Conservation (phyloP, 2,329 filamentous ascomycete species). For the Ophiostoma ips region DNA sequence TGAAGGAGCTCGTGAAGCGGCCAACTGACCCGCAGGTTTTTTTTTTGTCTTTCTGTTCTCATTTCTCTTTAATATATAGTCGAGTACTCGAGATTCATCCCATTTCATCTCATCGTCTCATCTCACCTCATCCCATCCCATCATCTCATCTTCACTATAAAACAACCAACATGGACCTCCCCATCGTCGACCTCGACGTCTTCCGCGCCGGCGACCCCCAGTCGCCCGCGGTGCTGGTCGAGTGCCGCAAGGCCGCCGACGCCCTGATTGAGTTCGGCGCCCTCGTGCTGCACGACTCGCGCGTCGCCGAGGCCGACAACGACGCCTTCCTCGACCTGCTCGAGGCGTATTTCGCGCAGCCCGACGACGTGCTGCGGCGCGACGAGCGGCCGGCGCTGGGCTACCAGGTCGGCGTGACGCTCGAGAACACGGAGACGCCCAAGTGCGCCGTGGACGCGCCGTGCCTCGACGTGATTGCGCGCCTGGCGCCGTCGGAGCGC, state of each 20-base stretch:
- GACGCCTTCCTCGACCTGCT: constrained; percentile 43
- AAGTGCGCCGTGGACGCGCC: constrained; percentile 50
- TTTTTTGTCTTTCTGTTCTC: neutral
- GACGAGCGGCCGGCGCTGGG: constrained; percentile 45
- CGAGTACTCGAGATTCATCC: neutral
- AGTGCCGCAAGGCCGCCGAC: constrained; percentile 39
- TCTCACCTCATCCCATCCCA: neutral
- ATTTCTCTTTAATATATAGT: neutral
- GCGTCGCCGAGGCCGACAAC: constrained; percentile 42
- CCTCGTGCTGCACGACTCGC: constrained; percentile 44
- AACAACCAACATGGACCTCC: constrained; percentile 36
- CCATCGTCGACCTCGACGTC: constrained; percentile 42
- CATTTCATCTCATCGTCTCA: neutral
- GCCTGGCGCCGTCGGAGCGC: constrained; percentile 39
- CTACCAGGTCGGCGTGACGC: constrained; percentile 48
- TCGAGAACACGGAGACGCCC: constrained; percentile 49
- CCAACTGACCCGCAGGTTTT: neutral
- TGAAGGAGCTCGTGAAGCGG: neutral
- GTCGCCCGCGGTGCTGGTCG: constrained; percentile 31
- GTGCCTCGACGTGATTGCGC: constrained; percentile 41
- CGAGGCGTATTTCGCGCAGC: constrained; percentile 52
- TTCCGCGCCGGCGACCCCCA: constrained; percentile 20
- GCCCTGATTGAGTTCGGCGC: constrained; percentile 47
- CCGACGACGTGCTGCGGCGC: constrained; percentile 26
- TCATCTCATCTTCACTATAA: neutral